A percentile compares a stretch with the other conserved stretches of the same genome.
These are phyloP conservation scores for Phytophthora brassicae DNA, from an alignment of 352 stramenopile species.

Conservation along the genomic window DNA sequence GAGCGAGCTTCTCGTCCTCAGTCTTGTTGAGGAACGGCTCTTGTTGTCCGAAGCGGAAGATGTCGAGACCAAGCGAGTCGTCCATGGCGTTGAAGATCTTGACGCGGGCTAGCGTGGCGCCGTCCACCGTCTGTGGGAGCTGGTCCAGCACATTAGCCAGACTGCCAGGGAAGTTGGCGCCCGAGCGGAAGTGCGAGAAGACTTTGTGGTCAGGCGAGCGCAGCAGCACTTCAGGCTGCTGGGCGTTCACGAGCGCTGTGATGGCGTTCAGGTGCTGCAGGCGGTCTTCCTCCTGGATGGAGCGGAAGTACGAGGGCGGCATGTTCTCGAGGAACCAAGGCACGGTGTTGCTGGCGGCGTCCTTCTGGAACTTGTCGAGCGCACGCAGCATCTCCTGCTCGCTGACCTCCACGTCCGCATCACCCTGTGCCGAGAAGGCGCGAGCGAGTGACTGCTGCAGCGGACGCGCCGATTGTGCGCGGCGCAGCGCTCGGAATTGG, in stretches of 20 bases:
- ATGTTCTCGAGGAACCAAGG: constrained; percentile 91
- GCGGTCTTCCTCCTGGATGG: constrained; percentile 80
- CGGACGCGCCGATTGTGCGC: not conserved
- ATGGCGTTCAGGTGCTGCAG: constrained; percentile 89
- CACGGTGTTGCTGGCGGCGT: constrained; percentile 67
- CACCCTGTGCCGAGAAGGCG: constrained; percentile 12
- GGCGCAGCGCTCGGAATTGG: constrained; percentile 20
- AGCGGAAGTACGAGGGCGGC: constrained; percentile 87
- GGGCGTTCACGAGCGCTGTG: constrained; percentile 69
- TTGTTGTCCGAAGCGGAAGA: constrained; percentile 85
- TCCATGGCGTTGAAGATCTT: constrained; percentile 91
- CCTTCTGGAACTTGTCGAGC: constrained; percentile 74
- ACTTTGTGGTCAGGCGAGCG: constrained; percentile 70
- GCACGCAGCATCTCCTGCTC: constrained; percentile 54
- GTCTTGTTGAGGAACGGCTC: constrained; percentile 70
- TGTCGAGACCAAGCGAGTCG: constrained; percentile 81
- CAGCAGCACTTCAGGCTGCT: constrained; percentile 82
- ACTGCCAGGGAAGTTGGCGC: constrained; percentile 72
- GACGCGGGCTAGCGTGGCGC: constrained; percentile 72
- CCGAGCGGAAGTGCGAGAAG: constrained; percentile 86
- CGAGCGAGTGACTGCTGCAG: constrained; percentile 9
- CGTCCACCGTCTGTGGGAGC: constrained; percentile 66
- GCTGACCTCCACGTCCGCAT: constrained; percentile 15
- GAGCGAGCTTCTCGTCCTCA: constrained; percentile 58
- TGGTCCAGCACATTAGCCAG: constrained; percentile 72